Base-by-base conservation (phyloP, 345 rosid species). In the Ceriops tagal region DNA sequence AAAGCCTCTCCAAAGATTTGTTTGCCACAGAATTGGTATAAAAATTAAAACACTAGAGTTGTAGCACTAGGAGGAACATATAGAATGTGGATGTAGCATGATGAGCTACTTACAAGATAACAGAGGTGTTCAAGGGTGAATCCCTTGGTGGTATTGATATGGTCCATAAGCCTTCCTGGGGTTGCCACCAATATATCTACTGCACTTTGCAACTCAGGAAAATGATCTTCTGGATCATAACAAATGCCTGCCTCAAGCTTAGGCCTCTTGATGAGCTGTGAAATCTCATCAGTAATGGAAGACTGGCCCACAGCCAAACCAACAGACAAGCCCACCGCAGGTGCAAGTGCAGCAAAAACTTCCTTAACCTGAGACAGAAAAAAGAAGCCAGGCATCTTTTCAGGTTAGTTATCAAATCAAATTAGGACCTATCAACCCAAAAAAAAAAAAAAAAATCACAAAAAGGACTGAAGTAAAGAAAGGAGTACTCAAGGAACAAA, bases 91-190 rank as follows among this genome's bases (percentile, higher is more conserved):
- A 37, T 46, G 15, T 70, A 63, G 64, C 37, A 64, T 19, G 28
- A 30, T 22, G 16, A 46, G 62, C 37, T 68, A 63, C 92, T 79
- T 87, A 95, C 98, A 78, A 95, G 96, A 84, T 86, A 95, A 81
- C 90, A 75, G 32, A 95, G 92, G 79, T 95, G 97, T 84, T 95
- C 96, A 46, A 92, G 91, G 1, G 96, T 92, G 74, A 95, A 95
- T 31, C 97, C 98, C 73, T 84, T 83, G 8, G 99, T 95, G 75
- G 78, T 77, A 77, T 83, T 88, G 52, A 92, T 92, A 79, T 95
- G 97, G 55, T 95, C 99, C 96, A 92, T 85, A n/a, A 95, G 89
- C 81, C 99, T 89, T 75, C 99, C 99, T 5, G 97, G 99, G 62
- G 97, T 95, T 60, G 99, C 96, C 68, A 95, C 91, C 80, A 92